These are phyloP conservation scores for Crepidotus variabilis DNA, from an alignment of 768 basidiomycete species.

Conservation along the genomic window DNA sequence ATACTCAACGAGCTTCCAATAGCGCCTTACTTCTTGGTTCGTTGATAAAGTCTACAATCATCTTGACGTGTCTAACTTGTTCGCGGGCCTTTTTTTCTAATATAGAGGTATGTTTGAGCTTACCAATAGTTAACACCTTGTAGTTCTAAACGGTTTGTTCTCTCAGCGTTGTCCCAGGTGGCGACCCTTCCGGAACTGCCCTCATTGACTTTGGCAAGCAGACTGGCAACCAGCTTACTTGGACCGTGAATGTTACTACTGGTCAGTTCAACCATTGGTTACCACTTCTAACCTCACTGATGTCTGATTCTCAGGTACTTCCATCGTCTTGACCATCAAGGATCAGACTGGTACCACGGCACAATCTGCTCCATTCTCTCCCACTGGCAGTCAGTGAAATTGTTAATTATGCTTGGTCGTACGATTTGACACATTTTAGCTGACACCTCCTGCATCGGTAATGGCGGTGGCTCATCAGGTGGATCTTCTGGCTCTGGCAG, in stretches of 20 bases:
- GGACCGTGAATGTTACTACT: slow-evolving; percentile 47
- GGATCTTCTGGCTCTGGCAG: slow-evolving; percentile 3
- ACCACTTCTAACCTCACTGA: not conserved
- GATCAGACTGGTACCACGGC: slow-evolving; percentile 51
- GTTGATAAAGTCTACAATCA: slow-evolving; percentile 21
- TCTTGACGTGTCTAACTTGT: slow-evolving; percentile 1
- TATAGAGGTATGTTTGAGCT: slow-evolving; percentile 33
- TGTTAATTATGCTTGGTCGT: not conserved
- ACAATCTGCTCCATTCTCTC: slow-evolving; percentile 50
- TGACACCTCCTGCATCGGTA: slow-evolving; percentile 12
- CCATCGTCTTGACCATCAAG: slow-evolving; percentile 54
- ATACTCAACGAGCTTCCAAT: slow-evolving; percentile 9
- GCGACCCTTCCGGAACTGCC: slow-evolving; percentile 37
- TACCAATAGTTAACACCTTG: not conserved
- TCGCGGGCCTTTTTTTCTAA: not conserved
- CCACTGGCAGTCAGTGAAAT: slow-evolving; percentile 42
- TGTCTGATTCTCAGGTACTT: slow-evolving; percentile 33
- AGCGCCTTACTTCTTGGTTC: slow-evolving; percentile 68
- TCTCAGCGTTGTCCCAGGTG: slow-evolving; percentile 52
- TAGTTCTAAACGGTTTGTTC: not conserved
- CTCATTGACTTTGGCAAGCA: slow-evolving; percentile 43
- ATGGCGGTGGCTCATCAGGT: slow-evolving; percentile 13
- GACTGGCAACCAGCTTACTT: slow-evolving; percentile 41
- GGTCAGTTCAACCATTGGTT: slow-evolving; percentile 30
- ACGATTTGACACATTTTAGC: slow-evolving; percentile 6